Evolutionary conservation across 2,329 filamentous ascomycete genomes (phyloP).

Genomic region (Aspergillus pseudotamarii): DNA sequence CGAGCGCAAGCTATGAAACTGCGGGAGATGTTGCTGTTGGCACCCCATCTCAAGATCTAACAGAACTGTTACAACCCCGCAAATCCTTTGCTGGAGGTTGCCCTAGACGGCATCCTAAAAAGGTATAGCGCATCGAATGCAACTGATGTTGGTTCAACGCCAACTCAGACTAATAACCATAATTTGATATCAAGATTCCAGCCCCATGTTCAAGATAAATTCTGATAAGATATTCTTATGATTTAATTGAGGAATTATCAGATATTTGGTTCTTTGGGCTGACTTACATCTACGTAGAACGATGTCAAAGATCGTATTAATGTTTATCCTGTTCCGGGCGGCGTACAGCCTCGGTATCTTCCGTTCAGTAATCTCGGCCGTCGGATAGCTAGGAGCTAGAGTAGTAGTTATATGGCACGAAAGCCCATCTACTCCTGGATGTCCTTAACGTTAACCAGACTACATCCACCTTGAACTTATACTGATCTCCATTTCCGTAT

Average conservation of each 20-base stretch:
- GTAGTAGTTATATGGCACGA: neutral
- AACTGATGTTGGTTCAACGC: neutral
- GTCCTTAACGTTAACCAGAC: neutral
- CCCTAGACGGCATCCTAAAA: constrained; percentile 29
- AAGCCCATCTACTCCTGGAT: neutral
- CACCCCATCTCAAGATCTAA: neutral
- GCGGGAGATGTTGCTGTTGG: neutral
- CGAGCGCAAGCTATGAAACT: neutral
- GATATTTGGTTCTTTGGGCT: neutral
- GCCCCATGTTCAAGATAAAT: neutral
- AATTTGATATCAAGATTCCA: neutral
- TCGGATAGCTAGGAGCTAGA: neutral
- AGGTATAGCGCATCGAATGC: constrained; percentile 20
- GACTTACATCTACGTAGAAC: neutral
- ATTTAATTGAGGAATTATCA: too few relatives aligned
- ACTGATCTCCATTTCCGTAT: neutral
- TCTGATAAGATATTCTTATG: neutral
- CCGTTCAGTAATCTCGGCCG: constrained; percentile 10
- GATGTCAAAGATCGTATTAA: neutral
- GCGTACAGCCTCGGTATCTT: constrained; percentile 12
- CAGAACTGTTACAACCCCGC: constrained; percentile 27
- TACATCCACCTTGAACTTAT: neutral
- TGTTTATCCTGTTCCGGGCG: neutral
- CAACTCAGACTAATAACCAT: neutral
- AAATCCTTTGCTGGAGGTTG: constrained; percentile 29